A percentile compares a stretch with the other conserved stretches of the same genome.
phyloP scores from a whole-genome alignment of 1,139 yeast genomes.

The Blastobotrys proliferans region DNA sequence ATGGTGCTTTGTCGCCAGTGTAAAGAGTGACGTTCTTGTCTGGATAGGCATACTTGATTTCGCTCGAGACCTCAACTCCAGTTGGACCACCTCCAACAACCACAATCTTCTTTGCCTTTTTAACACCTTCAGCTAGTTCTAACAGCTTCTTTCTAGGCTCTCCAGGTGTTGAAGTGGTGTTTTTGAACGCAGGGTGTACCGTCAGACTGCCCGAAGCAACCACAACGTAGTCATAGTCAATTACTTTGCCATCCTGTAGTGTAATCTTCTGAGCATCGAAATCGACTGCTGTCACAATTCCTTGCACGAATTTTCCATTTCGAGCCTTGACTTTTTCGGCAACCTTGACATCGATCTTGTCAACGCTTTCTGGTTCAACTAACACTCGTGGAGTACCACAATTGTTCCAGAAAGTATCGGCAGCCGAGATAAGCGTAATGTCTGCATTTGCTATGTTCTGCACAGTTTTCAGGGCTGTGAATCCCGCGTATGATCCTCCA shows the following conservation, averaged over 20 bases:
- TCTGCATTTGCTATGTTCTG: not conserved
- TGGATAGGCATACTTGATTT: conserved; percentile 31
- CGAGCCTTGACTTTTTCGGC: conserved; percentile 17
- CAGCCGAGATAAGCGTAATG: conserved; percentile 23
- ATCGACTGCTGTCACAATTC: conserved; percentile 31
- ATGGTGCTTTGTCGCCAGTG: conserved; percentile 24
- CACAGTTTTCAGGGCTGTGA: not conserved
- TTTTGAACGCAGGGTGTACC: conserved; percentile 76
- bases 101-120: conserved; percentile 66
- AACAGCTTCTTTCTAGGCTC: conserved; percentile 72
- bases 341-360: conserved; percentile 18
- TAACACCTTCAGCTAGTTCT: conserved; percentile 67
- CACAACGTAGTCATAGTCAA: conserved; percentile 66
- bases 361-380: conserved; percentile 22
- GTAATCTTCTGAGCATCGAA: conserved; percentile 27
- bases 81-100: conserved; percentile 95
- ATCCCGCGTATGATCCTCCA: conserved; percentile 3
- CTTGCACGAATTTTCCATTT: conserved; percentile 26
- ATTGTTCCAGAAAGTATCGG: conserved; percentile 20
- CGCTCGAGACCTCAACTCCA: conserved; percentile 88
- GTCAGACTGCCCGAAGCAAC: conserved; percentile 72
- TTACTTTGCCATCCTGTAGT: conserved; percentile 32
- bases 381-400: conserved; percentile 28
- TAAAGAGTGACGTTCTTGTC: conserved; percentile 24
- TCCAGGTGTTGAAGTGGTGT: conserved; percentile 72